These are phyloP conservation scores for Fusarium begoniae DNA, from an alignment of 2,329 filamentous ascomycete species.

Conservation along the genomic window DNA sequence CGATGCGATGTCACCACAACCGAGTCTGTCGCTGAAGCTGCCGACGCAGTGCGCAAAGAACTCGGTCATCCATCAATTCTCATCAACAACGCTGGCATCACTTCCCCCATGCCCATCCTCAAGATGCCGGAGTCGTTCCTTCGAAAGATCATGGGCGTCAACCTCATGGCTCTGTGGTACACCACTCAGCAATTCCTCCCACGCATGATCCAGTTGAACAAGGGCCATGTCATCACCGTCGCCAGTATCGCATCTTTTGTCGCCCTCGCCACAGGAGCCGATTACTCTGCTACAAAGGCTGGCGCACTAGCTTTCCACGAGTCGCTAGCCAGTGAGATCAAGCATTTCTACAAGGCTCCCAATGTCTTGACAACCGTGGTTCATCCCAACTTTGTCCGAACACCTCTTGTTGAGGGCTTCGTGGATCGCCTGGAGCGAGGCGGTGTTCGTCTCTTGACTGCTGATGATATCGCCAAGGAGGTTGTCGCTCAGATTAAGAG, in stretches of 20 bases:
- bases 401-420: constrained; percentile 53
- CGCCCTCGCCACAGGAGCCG: constrained; percentile 67
- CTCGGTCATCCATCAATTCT: constrained; percentile 73
- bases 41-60: constrained; percentile 48
- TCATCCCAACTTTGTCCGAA: constrained; percentile 64
- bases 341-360: constrained; percentile 66
- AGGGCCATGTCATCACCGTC: constrained; percentile 77
- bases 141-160: constrained; percentile 73
- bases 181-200: constrained; percentile 73
- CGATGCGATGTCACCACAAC: constrained; percentile 53
- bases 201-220: constrained; percentile 67
- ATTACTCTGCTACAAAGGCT: constrained; percentile 73
- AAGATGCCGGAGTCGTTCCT: constrained; percentile 63
- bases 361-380: constrained; percentile 71
- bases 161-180: constrained; percentile 72
- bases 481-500: constrained; percentile 57
- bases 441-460: constrained; percentile 45
- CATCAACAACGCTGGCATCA: constrained; percentile 76
- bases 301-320: constrained; percentile 75
- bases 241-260: constrained; percentile 72
- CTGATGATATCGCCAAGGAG: constrained; percentile 51
- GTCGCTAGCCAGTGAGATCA: constrained; percentile 64
- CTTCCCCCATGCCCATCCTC: constrained; percentile 67
- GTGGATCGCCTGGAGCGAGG: constrained; percentile 39
- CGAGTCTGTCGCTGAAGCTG: constrained; percentile 55